Evolutionary conservation across 768 basidiomycete species (phyloP).

Genomic region (Crepidotus variabilis): DNA sequence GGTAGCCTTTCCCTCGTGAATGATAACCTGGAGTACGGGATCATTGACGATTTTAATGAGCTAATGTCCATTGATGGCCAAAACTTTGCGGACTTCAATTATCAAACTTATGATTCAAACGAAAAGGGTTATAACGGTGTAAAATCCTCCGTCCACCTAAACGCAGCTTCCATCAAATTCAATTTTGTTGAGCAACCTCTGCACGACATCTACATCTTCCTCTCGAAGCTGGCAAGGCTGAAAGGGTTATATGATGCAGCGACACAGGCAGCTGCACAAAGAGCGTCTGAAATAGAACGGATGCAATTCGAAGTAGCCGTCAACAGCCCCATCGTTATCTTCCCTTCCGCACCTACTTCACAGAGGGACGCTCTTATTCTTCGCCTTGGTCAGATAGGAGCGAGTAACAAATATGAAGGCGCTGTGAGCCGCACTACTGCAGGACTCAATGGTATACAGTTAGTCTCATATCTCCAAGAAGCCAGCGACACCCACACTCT

Average conservation of each 20-base stretch:
- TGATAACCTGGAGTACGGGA: slow-evolving; percentile 48
- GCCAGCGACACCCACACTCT: slow-evolving; percentile 48
- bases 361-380: slow-evolving; percentile 72
- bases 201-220: slow-evolving; percentile 81
- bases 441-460: slow-evolving; percentile 77
- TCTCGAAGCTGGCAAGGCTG: slow-evolving; percentile 81
- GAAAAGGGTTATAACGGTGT: slow-evolving; percentile 71
- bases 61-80: slow-evolving; percentile 92
- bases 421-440: slow-evolving; percentile 62
- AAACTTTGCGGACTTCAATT: slow-evolving; percentile 90
- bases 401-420: slow-evolving; percentile 68
- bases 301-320: slow-evolving; percentile 92
- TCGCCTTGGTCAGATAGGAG: slow-evolving; percentile 85
- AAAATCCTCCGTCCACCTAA: slow-evolving; percentile 77
- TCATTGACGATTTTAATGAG: slow-evolving; percentile 71
- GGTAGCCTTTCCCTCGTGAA: slow-evolving; percentile 83
- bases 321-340: slow-evolving; percentile 87
- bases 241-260: slow-evolving; percentile 95
- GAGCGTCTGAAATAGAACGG: slow-evolving; percentile 87
- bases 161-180: slow-evolving; percentile 86
- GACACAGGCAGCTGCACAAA: slow-evolving; percentile 87
- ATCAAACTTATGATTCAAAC: slow-evolving; percentile 83
- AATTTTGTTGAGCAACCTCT: slow-evolving; percentile 90
- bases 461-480: slow-evolving; percentile 64
- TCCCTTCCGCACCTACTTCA: slow-evolving; percentile 65